Base-by-base conservation (phyloP, 371 early-diverging fungal genomes). In the Mucor piriformis region DNA sequence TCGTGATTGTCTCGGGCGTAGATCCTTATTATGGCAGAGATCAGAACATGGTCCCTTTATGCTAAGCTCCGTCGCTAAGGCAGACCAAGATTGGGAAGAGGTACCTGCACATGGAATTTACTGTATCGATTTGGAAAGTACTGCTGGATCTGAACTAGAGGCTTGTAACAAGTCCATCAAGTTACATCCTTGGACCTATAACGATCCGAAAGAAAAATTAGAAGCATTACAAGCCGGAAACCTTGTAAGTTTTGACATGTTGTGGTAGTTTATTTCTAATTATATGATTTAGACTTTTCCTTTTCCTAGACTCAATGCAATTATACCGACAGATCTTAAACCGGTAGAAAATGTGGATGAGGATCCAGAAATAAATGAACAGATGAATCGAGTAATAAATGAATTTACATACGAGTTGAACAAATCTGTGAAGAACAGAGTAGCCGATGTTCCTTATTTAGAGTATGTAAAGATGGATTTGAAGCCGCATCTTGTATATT, bases 1-100 rank as follows among this genome's bases (percentile, higher is more conserved):
- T 0, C 82, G 95, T 13, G 95, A 95, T 64, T 85, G 84, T 40
- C 66, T 96, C 10, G 96, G 95, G 1, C 86, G 95, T n/a, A 74
- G 95, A 42, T 94, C 93, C 3, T 64, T 94, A 15, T 34, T 94
- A 16, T 84, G 84, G 83, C 77, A 82, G 50, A 63, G 57, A 29
- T 56, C 73, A 16, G 57, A 55, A 20, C 40, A 59, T 0, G 42
- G n/a, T 0, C 50, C 57, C 10, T 79, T 88, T 43, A 61, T 77
- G 42, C 53, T 89, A 40, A 82, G 88, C 35, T 88, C 89, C 0
- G 86, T 85, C 1, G 78, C 80, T 18, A 61, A 61, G 49, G 37
- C 69, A 15, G 21, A 61, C 12, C 25, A 33, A 12, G 23, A 54
- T 8, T 85, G 89, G 83, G 76, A 82, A 48, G 92, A 93, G 57